Conservation (phyloP, 352 stramenopile genomes). For the Pythium utonaiense region DNA sequence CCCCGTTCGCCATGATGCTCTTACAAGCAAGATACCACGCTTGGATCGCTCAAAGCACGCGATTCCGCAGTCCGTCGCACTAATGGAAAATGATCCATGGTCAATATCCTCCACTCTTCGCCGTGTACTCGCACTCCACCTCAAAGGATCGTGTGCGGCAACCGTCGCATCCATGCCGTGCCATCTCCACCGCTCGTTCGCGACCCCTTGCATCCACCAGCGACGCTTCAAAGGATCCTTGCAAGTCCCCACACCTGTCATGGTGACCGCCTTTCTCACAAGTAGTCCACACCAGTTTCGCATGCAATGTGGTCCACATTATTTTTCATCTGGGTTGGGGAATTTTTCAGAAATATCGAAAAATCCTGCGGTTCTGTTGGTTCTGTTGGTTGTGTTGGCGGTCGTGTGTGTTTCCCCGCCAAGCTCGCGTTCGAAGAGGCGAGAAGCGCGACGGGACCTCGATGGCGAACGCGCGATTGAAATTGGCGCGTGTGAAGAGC, state of each 20-base stretch:
- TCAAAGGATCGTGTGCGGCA: not conserved
- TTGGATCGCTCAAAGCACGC: too few relatives aligned
- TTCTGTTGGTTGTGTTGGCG: too few relatives aligned
- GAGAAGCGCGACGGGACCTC: not conserved
- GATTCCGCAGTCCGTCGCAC: too few relatives aligned
- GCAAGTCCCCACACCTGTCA: too few relatives aligned
- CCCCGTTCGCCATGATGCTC: slow-evolving; percentile 10
- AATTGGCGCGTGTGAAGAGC: slow-evolving; percentile 42
- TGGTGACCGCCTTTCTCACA: not conserved
- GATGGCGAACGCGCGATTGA: slow-evolving; percentile 77
- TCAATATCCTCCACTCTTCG: too few relatives aligned
- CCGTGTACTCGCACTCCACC: too few relatives aligned
- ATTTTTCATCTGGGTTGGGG: not conserved
- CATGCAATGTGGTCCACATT: slow-evolving; percentile 2
- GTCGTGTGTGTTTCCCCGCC: not conserved
- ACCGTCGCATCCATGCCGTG: not conserved
- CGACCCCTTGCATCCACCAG: not conserved
- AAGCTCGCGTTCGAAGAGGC: slow-evolving; percentile 1
- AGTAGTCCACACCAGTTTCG: slow-evolving; percentile 6
- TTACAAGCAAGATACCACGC: too few relatives aligned
- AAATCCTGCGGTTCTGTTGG: not conserved
- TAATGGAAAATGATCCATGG: too few relatives aligned
- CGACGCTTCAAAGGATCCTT: not conserved
- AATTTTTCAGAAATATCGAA: slow-evolving; percentile 9
- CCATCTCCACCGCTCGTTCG: slow-evolving; percentile 12